Evolutionary conservation across 2,329 filamentous ascomycete species (phyloP), one percentile per base, ranked within the genome.

Genomic region (Tetracladium maxilliforme): DNA sequence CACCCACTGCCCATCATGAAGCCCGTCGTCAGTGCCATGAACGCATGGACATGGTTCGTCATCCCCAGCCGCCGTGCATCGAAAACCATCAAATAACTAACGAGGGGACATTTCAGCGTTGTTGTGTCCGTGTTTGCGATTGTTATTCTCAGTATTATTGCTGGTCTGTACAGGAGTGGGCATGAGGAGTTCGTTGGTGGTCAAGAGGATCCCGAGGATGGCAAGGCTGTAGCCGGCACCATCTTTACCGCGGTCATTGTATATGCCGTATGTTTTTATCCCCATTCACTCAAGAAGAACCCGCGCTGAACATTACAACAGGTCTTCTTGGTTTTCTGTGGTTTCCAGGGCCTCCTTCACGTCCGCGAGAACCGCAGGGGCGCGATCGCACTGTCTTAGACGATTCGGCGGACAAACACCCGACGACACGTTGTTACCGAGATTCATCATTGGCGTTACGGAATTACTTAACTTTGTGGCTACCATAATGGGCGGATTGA

Each of bases 1-100:
- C n/a, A n/a, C n/a, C n/a, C n/a, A n/a, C n/a, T n/a, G n/a, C n/a
- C 52, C 60, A 70, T 44, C 47, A 94, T 94, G 86, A 94, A 94
- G 75, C 86, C 87, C 40, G 63, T 95, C 48, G 81, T 95, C 41
- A 79, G 82, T 47, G 76, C 83, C 38, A 69, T 86, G 59, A 86
- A 92, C 59, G 87, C 86, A 45, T 94, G 86, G 84, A 82, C 75
- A 61, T 93, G 86, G 86, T 94, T 62, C 47, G 71, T 51, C 30
- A 7, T 7, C 7, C 21, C 11, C 21, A n/a, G n/a, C n/a, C n/a
- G n/a, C n/a, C n/a, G n/a, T n/a, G n/a, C n/a, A n/a, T n/a, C n/a
- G n/a, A n/a, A n/a, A n/a, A n/a, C n/a, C n/a, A n/a, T n/a, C n/a
- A n/a, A n/a, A n/a, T 14, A 30, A 26, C 21, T 27, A 28, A 31